Conservation (phyloP, 228 moss, liverwort and hornwort genomes). For the Sphagnum magellanicum region DNA sequence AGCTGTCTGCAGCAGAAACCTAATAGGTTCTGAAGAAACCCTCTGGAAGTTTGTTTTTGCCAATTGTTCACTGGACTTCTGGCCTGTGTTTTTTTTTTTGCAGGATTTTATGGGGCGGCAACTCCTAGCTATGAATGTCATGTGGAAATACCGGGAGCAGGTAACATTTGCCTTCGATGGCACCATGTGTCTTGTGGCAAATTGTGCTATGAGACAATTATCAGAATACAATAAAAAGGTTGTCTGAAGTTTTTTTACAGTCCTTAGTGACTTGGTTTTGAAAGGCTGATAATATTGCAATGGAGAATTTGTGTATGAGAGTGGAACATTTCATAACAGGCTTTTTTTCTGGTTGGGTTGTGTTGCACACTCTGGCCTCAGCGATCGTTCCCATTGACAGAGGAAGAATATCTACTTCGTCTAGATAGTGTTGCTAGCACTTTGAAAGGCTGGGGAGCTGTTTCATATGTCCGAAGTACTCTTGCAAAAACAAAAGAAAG, state of each 20-base stretch:
- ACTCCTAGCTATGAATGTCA: constrained; percentile 95
- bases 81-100: neutral
- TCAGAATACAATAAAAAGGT: too few relatives aligned
- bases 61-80: too few relatives aligned
- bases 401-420: constrained; percentile 92
- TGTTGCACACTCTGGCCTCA: constrained; percentile 17
- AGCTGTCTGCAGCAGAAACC: too few relatives aligned
- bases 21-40: too few relatives aligned
- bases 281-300: too few relatives aligned
- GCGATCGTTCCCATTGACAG: constrained; percentile 95
- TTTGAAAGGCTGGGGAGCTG: constrained; percentile 96
- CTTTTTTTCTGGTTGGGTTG: neutral
- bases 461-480: constrained; percentile 68
- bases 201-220: too few relatives aligned
- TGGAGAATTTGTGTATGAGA: too few relatives aligned
- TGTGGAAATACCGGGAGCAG: constrained; percentile 99
- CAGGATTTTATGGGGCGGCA: constrained; percentile 98
- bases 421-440: constrained; percentile 80
- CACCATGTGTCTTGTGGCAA: neutral
- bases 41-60: too few relatives aligned
- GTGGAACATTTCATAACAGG: too few relatives aligned
- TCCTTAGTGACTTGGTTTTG: too few relatives aligned
- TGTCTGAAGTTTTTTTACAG: too few relatives aligned
- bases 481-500: constrained; percentile 86
- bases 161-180: constrained; percentile 12